phyloP scores from a whole-genome alignment of 2,329 filamentous ascomycete genomes.

The Fusarium tuaranense region DNA sequence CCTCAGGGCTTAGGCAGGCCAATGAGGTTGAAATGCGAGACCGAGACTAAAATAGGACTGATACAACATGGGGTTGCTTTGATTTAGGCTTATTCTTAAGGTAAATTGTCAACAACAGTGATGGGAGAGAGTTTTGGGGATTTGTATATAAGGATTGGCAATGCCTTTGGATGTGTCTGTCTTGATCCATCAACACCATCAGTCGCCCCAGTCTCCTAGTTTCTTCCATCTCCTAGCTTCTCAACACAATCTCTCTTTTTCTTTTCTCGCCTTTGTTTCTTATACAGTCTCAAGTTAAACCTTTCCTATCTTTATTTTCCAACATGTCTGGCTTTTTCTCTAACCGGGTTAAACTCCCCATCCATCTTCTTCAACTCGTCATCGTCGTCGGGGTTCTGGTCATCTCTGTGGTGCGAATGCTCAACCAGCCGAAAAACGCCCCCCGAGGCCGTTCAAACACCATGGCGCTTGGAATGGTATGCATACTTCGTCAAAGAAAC shows the following conservation, averaged over 20 bases:
- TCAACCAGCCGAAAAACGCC: not conserved
- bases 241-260: not conserved
- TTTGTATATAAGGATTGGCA: not conserved
- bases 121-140: not conserved
- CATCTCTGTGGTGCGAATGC: not conserved
- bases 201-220: not conserved
- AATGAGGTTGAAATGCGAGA: not conserved
- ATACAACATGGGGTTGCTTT: not conserved
- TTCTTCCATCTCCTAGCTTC: not conserved
- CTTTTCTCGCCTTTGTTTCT: not conserved
- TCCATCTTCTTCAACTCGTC: not conserved
- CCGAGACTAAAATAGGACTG: not conserved
- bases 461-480: conserved; percentile 5
- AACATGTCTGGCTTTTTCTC: not conserved
- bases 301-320: not conserved
- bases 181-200: not conserved
- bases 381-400: not conserved
- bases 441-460: not conserved
- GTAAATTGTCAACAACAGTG: not conserved
- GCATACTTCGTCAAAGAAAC: fast-evolving
- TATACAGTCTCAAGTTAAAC: not conserved
- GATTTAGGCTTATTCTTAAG: conserved; percentile 1
- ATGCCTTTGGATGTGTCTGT: not conserved
- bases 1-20: not conserved
- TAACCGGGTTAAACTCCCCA: not conserved